Evolutionary conservation across 1,284 basidiomycete species (phyloP), one percentile per base, ranked within the genome.

Genomic region (Boletus sp.): DNA sequence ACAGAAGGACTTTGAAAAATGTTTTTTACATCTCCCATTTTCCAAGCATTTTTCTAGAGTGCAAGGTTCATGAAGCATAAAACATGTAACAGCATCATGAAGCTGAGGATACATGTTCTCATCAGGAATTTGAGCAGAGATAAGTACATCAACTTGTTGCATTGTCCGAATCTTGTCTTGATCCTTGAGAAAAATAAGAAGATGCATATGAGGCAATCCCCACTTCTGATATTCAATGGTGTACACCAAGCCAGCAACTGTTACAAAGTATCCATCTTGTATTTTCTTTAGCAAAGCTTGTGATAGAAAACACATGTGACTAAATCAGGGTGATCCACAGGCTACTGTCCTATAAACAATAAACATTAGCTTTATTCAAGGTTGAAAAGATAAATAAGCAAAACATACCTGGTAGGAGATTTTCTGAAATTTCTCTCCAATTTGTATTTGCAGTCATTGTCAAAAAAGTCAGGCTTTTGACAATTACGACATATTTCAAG

Each of bases 11-110:
- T 62, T 65, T 0, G 56, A 44, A 49, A 65, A 62, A 8, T 1
- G 14, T 21, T 65, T 65, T 23, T 53, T 58, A 31, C 59, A 65
- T 0, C 55, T 19, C 49, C 50, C 40, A 3, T 56, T 56, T 8
- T 59, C 55, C 3, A 65, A 0, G 19, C 58, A 65, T 2, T 50
- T 53, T 10, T 56, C 16, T 43, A 57, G 23, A 53, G 52, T 37
- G 35, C 60, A 65, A 44, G 23, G 35, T 2, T 54, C 53, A 59
- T 67, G 59, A 13, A 66, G 54, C 63, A 66, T 66, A 2, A 6
- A 66, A 2, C 47, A 35, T 7, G 38, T 3, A 1, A 65, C 19
- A 53, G 31, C 31, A 44, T 30, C 5, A 3, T 61, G 21, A 5
- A 60, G 59, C 27, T 48, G 33, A 0, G 55, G 59, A 37, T 64